Conservation (phyloP, 2,329 filamentous ascomycete species). For the Macrophomina phaseolina region DNA sequence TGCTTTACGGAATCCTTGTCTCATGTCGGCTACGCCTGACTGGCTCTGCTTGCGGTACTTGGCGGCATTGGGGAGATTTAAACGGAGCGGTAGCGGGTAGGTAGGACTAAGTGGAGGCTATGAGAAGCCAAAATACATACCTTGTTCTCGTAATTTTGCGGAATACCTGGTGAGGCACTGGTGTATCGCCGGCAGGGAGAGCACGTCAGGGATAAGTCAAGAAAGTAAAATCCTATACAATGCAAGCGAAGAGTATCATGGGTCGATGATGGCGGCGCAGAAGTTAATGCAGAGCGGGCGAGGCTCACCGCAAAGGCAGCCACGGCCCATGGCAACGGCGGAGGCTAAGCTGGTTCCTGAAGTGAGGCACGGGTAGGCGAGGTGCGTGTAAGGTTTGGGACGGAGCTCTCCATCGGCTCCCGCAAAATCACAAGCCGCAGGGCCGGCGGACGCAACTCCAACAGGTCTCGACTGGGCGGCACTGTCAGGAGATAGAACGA, state of each 20-base stretch:
- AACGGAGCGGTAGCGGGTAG: not conserved
- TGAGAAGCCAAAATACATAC: not conserved
- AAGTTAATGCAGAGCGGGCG: not conserved
- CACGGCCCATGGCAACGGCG: not conserved
- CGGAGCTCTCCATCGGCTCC: conserved; percentile 14
- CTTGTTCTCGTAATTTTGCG: not conserved
- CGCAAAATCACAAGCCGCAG: not conserved
- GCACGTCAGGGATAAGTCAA: not conserved
- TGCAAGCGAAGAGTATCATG: not conserved
- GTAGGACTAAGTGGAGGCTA: not conserved
- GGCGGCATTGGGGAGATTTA: not conserved
- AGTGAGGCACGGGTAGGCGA: conserved; percentile 10
- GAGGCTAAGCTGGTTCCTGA: conserved; percentile 8
- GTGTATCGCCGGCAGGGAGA: not conserved
- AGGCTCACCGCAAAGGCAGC: not conserved
- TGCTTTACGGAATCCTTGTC: not conserved
- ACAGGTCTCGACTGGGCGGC: not conserved
- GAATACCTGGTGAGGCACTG: not conserved
- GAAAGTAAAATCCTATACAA: not conserved
- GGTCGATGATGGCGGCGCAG: not conserved
- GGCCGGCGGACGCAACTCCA: not conserved
- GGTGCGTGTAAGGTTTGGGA: not conserved
- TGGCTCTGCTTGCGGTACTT: not conserved
- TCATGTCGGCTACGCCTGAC: not conserved
- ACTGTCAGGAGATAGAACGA: not conserved